These are phyloP conservation scores for Suillus subluteus DNA, from an alignment of 768 basidiomycete species.

Conservation along the genomic window DNA sequence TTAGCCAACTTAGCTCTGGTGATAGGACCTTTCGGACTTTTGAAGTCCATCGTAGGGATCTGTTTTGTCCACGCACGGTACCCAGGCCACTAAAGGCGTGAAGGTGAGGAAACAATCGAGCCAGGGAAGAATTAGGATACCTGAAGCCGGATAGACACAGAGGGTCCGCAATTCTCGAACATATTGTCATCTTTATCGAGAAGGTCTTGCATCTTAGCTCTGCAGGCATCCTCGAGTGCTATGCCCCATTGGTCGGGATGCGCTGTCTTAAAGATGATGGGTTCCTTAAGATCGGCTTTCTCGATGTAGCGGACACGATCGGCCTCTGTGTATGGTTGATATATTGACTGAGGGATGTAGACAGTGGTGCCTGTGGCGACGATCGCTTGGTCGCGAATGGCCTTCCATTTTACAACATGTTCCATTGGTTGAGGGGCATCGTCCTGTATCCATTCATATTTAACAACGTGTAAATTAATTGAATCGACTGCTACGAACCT, in stretches of 20 bases:
- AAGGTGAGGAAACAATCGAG: slow-evolving; percentile 3
- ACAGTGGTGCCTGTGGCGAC: slow-evolving; percentile 39
- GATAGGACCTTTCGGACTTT: slow-evolving; percentile 76
- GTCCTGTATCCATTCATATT: slow-evolving; percentile 20
- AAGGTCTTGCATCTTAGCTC: slow-evolving; percentile 58
- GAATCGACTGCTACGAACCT: background rate
- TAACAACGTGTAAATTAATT: background rate
- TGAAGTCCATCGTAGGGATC: slow-evolving; percentile 82
- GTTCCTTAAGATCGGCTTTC: slow-evolving; percentile 63
- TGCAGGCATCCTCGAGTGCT: slow-evolving; percentile 63
- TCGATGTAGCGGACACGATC: slow-evolving; percentile 79
- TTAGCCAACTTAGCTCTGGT: slow-evolving; percentile 78
- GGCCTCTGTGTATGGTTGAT: slow-evolving; percentile 76
- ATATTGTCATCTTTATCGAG: slow-evolving; percentile 63
- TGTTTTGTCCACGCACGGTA: slow-evolving; percentile 79
- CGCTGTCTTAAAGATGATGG: slow-evolving; percentile 64
- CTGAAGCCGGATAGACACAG: slow-evolving; percentile 79
- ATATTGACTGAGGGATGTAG: slow-evolving; percentile 74
- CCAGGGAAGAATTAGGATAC: slow-evolving; percentile 38
- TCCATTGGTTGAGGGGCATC: slow-evolving; percentile 24
- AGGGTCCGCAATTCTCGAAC: slow-evolving; percentile 74
- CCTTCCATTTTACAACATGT: slow-evolving; percentile 34
- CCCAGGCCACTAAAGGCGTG: slow-evolving; percentile 68
- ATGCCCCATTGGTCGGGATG: slow-evolving; percentile 63
- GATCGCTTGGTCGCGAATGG: slow-evolving; percentile 11